Percentiles rank a stretch among this genome's conserved stretches.
These are phyloP conservation scores for Canavalia gladiata DNA, from an alignment of 306 rosid species.

Conservation along the genomic window DNA sequence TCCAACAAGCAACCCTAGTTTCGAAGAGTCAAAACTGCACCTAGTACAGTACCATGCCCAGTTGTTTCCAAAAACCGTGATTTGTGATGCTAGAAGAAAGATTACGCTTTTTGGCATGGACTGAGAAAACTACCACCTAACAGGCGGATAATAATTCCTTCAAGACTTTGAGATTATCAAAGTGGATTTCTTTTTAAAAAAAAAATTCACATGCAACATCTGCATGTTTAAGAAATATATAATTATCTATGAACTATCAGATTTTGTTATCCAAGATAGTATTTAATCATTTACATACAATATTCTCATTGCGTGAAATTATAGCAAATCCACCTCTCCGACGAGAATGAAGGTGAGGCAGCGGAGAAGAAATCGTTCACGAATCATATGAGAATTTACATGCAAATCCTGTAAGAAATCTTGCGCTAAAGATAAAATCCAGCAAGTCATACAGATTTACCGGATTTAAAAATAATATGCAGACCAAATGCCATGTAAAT, in stretches of 20 bases:
- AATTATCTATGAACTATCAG: too few species aligned
- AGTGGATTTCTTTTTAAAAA: too few species aligned
- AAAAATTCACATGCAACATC: too few species aligned
- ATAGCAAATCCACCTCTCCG: background rate
- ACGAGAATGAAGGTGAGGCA: background rate
- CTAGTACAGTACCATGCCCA: background rate
- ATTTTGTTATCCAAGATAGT: too few species aligned
- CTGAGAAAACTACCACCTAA: too few species aligned
- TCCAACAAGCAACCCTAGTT: too few species aligned
- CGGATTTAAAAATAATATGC: background rate
- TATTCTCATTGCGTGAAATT: background rate
- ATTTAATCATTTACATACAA: background rate
- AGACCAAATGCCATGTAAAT: background rate
- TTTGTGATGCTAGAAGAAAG: background rate
- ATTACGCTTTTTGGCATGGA: too few species aligned
- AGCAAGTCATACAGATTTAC: background rate
- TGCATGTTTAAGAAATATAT: too few species aligned
- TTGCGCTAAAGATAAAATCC: background rate
- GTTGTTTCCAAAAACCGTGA: background rate
- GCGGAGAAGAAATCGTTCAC: background rate
- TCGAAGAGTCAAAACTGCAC: too few species aligned
- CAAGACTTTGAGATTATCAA: too few species aligned
- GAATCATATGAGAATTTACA: background rate
- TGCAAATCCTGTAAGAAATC: background rate
- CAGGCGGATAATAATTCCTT: too few species aligned